Evolutionary conservation across 495 filamentous ascomycete species (phyloP).

Genomic region (Aspergillus homomorphus): DNA sequence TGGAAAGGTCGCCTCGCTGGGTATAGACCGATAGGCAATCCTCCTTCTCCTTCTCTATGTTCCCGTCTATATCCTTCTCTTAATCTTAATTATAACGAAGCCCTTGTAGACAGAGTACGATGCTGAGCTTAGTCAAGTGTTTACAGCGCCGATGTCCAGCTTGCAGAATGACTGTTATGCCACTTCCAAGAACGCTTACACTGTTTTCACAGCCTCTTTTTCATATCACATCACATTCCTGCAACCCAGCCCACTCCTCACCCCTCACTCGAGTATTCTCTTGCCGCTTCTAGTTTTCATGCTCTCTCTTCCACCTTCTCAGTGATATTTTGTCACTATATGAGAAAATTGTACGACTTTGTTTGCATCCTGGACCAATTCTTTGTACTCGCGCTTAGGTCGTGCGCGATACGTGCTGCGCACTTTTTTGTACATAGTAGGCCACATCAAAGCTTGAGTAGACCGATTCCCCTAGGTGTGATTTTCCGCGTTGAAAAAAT

Average conservation of each 20-base stretch:
- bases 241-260: not conserved
- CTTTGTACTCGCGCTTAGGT: too few species aligned
- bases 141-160: not conserved
- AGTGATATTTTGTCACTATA: too few species aligned
- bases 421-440: too few species aligned
- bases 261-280: not conserved
- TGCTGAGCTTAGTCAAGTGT: constrained; percentile 5
- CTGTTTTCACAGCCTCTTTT: not conserved
- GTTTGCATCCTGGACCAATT: too few species aligned
- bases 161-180: not conserved
- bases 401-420: too few species aligned
- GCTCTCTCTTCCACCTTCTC: not conserved
- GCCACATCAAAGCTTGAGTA: too few species aligned
- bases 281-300: not conserved
- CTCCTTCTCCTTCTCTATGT: not conserved
- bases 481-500: too few species aligned
- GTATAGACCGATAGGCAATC: constrained; percentile 36
- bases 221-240: not conserved
- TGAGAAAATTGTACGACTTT: too few species aligned
- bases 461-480: too few species aligned
- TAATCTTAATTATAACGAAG: constrained; percentile 23
- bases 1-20: constrained; percentile 47
- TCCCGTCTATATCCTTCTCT: not conserved
- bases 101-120: constrained; percentile 15
- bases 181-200: not conserved